Percentiles rank a stretch among this genome's conserved stretches.
These are phyloP conservation scores for Oryza coarctata DNA, from an alignment of 176 grass and related monocot genomes.

Conservation along the genomic window DNA sequence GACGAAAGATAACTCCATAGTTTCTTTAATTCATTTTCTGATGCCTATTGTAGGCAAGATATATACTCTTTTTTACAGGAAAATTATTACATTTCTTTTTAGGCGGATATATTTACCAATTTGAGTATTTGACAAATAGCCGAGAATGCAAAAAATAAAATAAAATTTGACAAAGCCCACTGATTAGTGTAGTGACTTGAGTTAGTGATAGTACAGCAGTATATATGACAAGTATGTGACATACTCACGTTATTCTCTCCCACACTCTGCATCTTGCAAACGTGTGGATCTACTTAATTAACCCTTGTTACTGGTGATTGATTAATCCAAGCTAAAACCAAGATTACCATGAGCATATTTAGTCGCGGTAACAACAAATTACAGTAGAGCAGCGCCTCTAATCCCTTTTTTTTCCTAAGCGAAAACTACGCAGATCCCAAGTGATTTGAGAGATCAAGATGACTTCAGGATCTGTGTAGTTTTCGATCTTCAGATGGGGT, in stretches of 20 bases:
- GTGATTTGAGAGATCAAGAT: background rate
- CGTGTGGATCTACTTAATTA: constrained; percentile 6
- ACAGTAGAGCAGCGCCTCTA: background rate
- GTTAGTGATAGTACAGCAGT: constrained; percentile 4
- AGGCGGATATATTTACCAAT: background rate
- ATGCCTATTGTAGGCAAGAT: background rate
- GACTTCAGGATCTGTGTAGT: constrained; percentile 44
- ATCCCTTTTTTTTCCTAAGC: constrained; percentile 5
- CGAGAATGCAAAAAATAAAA: background rate
- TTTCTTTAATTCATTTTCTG: background rate
- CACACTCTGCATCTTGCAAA: constrained; percentile 32
- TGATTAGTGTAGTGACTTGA: background rate
- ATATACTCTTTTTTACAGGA: background rate
- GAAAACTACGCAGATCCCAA: constrained; percentile 58
- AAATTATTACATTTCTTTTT: background rate
- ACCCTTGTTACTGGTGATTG: background rate
- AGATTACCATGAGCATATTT: constrained; percentile 25
- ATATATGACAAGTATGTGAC: constrained; percentile 17
- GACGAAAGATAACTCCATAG: background rate
- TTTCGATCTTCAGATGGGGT: constrained; percentile 34
- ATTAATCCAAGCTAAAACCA: background rate
- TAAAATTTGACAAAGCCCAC: background rate
- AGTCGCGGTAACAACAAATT: background rate
- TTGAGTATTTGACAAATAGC: background rate
- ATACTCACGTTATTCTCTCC: constrained; percentile 14